phyloP scores from a whole-genome alignment of 139 green algal species.

The Coelastrella sp. region DNA sequence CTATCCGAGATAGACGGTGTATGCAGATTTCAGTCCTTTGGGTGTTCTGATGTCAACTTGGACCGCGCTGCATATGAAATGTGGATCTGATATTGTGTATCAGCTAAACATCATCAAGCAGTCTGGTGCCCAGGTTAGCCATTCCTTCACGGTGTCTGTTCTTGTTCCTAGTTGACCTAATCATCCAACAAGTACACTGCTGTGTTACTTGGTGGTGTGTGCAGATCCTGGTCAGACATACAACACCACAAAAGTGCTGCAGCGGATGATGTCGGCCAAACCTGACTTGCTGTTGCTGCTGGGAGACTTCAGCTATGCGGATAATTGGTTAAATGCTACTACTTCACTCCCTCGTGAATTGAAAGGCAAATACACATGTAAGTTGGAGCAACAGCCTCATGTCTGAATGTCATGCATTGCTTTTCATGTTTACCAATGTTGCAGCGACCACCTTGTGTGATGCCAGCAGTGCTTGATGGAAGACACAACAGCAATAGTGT shows the following conservation, averaged over 20 bases:
- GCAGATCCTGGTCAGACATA: conserved; percentile 84
- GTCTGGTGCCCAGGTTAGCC: background rate
- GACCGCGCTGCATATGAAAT: too few relatives aligned
- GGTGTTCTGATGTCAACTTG: too few relatives aligned
- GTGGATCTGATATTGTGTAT: too few relatives aligned
- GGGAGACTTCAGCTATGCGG: conserved; percentile 87
- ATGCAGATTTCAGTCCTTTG: too few relatives aligned
- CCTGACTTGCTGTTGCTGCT: conserved; percentile 68
- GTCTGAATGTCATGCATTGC: too few relatives aligned
- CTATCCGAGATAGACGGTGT: too few relatives aligned
- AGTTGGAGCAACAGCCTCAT: background rate
- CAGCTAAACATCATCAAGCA: too few relatives aligned
- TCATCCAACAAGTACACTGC: background rate
- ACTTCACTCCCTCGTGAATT: background rate
- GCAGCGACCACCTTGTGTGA: background rate
- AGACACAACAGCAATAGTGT: too few relatives aligned
- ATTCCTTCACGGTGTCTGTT: background rate
- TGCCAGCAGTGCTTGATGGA: too few relatives aligned
- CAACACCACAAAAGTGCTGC: conserved; percentile 74
- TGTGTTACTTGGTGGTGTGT: background rate
- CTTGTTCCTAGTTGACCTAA: too few relatives aligned
- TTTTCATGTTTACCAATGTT: background rate
- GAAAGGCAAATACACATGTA: conserved; percentile 8
- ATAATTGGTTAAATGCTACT: conserved; percentile 57
- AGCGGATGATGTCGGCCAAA: conserved; percentile 60